Conservation (phyloP, 2,329 filamentous ascomycete genomes). For the Aspergillus bombycis region DNA sequence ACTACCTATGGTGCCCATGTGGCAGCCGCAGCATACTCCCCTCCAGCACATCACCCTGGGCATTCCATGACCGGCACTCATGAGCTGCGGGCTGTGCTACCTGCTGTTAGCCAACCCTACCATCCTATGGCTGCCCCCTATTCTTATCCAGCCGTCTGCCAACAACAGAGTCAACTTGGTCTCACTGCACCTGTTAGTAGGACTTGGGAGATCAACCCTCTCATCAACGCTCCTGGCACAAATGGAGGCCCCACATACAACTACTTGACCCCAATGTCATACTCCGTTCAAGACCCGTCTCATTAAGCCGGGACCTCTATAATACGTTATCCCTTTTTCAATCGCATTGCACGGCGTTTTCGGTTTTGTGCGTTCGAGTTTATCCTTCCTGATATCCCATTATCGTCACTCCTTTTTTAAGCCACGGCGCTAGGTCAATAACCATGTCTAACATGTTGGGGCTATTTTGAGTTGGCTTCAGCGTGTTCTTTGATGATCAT, state of each 20-base stretch:
- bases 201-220: slow-evolving; percentile 43
- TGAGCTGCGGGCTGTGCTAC: slow-evolving; percentile 43
- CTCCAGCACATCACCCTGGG: slow-evolving; percentile 38
- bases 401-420: slow-evolving; percentile 34
- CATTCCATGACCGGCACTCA: slow-evolving; percentile 35
- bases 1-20: slow-evolving; percentile 48
- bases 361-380: background rate
- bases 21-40: slow-evolving; percentile 49
- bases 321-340: slow-evolving; percentile 9
- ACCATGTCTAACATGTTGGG: slow-evolving; percentile 27
- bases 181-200: slow-evolving; percentile 38
- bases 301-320: slow-evolving; percentile 25
- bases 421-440: slow-evolving; percentile 29
- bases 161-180: slow-evolving; percentile 30
- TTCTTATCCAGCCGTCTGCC: slow-evolving; percentile 37
- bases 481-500: slow-evolving; percentile 23
- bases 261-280: slow-evolving; percentile 39
- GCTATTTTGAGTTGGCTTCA: slow-evolving; percentile 26
- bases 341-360: slow-evolving; percentile 22
- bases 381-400: slow-evolving; percentile 18
- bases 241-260: slow-evolving; percentile 34
- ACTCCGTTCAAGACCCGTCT: slow-evolving; percentile 34
- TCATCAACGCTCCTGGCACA: slow-evolving; percentile 31
- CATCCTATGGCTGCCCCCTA: slow-evolving; percentile 33
- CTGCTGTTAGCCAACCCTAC: slow-evolving; percentile 36